Evolutionary conservation across 202 grass and related monocot species (phyloP).

Genomic region (Schoenoplectus triqueter): DNA sequence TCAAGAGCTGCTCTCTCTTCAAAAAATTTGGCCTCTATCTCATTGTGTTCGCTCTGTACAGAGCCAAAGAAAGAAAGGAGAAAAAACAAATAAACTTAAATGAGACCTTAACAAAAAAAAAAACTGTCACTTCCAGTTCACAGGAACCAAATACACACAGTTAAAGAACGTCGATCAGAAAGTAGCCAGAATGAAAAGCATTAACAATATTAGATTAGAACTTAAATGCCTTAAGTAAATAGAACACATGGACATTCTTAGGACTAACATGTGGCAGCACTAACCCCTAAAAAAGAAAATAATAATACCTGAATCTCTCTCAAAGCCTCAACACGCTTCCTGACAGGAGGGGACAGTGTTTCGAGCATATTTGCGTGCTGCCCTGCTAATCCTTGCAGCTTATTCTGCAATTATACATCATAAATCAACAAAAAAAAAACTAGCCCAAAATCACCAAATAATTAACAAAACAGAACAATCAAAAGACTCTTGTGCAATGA

Average conservation of each 20-base stretch:
- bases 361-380: constrained; percentile 71
- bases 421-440: background rate
- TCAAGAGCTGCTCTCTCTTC: constrained; percentile 84
- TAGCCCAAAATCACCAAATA: background rate
- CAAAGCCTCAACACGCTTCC: constrained; percentile 82
- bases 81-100: background rate
- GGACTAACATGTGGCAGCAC: background rate
- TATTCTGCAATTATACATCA: constrained; percentile 60
- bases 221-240: background rate
- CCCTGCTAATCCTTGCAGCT: constrained; percentile 86
- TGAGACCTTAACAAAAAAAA: background rate
- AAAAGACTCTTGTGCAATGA: background rate
- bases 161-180: background rate
- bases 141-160: background rate
- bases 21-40: constrained; percentile 83
- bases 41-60: constrained; percentile 75
- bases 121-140: background rate
- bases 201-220: background rate
- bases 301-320: constrained; percentile 73
- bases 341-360: constrained; percentile 76
- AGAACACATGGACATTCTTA: background rate
- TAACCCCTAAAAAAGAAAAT: background rate
- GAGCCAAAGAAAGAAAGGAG: background rate
- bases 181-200: background rate
- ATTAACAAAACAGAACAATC: background rate